Evolutionary conservation across 2,329 filamentous ascomycete genomes (phyloP), one percentile per base, ranked within the genome.

Genomic region (Trichoderma sp.): DNA sequence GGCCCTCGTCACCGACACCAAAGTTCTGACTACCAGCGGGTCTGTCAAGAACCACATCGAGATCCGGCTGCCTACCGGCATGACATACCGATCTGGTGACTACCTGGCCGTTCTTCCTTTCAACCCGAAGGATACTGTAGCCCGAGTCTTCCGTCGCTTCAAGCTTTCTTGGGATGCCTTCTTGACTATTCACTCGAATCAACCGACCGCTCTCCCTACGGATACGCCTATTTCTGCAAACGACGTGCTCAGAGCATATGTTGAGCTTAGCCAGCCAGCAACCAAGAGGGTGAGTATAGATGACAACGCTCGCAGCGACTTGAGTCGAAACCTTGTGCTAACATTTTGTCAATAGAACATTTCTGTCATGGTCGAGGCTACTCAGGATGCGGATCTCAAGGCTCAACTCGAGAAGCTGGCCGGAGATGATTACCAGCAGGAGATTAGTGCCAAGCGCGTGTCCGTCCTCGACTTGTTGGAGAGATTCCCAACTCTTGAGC

Each of bases 81-180:
- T 87, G 81, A 84, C 83, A 0, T 94, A 94, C 78, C 84, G 85
- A 45, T 86, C 89, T 2, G 92, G 92, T 15, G 92, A 94, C 74
- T 94, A 95, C 75, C 84, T 94, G 0, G 89, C 90, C 0, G 82
- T 93, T 2, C 80, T 93, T 1, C 92, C 92, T 0, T 78, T 92
- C 34, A 94, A 94, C 75, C 87, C 88, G 1, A 82, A 83, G 54
- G 78, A 84, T 34, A 87, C 82, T 10, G 85, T 94, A 3, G 82
- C 84, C 5, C 84, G 90, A 9, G 90, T 86, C 0, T 86, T 93
- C 78, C 81, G 84, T 19, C 82, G 84, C 22, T 94, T 93, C 75
- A 80, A 84, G 1, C 79, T 94, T 0, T 84, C 89, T 0, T 90
- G 89, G 86, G 91, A 94, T 75, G 85, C 88, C 2, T 84, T 86